Conservation (phyloP, 768 basidiomycete species). For the Russula abietina region DNA sequence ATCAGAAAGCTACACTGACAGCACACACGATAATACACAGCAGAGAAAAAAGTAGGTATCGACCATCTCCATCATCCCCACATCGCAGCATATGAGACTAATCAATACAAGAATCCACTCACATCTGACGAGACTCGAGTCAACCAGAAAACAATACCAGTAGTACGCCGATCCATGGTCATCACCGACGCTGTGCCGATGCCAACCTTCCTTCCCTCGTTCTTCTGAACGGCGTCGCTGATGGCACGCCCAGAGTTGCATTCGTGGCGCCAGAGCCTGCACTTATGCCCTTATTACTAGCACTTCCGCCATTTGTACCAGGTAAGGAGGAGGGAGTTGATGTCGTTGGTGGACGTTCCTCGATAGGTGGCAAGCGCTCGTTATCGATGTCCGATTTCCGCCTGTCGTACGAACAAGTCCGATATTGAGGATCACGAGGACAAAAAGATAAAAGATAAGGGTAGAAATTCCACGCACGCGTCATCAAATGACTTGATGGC, state of each 20-base stretch:
- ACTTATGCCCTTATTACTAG: background rate
- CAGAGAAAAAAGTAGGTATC: background rate
- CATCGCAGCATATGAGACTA: background rate
- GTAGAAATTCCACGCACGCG: constrained; percentile 57
- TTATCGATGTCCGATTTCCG: constrained; percentile 99
- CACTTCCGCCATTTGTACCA: background rate
- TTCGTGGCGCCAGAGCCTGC: background rate
- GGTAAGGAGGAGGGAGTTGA: background rate
- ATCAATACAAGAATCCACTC: background rate
- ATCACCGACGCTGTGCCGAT: constrained; percentile 1
- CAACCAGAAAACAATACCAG: background rate
- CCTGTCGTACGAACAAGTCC: constrained; percentile 35
- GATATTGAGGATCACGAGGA: background rate
- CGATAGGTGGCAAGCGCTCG: constrained; percentile 80
- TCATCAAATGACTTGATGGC: constrained; percentile 91
- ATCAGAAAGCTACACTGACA: background rate
- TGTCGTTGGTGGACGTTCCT: background rate
- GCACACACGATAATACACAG: background rate
- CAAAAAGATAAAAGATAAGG: background rate
- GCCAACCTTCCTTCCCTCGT: constrained; percentile 7
- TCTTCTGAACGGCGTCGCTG: constrained; percentile 1
- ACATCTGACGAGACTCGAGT: background rate
- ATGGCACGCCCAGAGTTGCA: background rate
- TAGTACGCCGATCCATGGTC: background rate
- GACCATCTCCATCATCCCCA: background rate